Conservation (phyloP, 169 alveolate species). For the Plasmodium coatneyi region DNA sequence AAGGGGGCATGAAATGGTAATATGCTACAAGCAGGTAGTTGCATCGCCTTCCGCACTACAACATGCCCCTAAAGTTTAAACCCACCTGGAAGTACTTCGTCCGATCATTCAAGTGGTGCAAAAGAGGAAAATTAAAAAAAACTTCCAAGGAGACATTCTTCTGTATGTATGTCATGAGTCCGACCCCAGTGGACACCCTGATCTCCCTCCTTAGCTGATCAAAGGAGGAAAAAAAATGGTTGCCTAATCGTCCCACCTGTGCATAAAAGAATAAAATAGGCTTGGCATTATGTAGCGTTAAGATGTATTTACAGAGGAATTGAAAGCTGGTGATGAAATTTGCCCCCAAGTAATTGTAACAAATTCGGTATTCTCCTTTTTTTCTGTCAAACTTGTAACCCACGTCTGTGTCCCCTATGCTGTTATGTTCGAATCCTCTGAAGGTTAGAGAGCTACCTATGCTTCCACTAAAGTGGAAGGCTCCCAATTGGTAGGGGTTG, state of each 20-base stretch:
- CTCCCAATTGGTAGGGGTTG: background rate
- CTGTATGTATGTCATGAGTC: conserved; percentile 69
- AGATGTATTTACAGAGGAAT: conserved; percentile 36
- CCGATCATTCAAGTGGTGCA: conserved; percentile 20
- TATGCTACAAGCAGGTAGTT: background rate
- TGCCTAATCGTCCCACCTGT: conserved; percentile 49
- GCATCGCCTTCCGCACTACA: background rate
- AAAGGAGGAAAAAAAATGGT: conserved; percentile 22
- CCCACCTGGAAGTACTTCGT: conserved; percentile 72
- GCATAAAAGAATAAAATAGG: conserved; percentile 52
- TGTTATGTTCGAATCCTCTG: conserved; percentile 53
- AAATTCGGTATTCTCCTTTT: conserved; percentile 11
- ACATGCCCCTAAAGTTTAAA: conserved; percentile 24
- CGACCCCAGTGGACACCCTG: conserved; percentile 43
- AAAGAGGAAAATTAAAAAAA: conserved; percentile 31
- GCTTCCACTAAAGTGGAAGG: conserved; percentile 71
- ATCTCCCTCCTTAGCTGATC: conserved; percentile 21
- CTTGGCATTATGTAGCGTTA: conserved; percentile 27
- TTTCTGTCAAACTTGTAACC: conserved; percentile 28
- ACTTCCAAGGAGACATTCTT: conserved; percentile 53
- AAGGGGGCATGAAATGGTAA: background rate
- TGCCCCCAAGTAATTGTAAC: conserved; percentile 59
- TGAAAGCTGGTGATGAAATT: conserved; percentile 61
- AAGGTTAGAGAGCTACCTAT: conserved; percentile 56
- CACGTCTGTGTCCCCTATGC: conserved; percentile 28